Evolutionary conservation across 23 red algal species (phyloP), one percentile per base, ranked within the genome.

Genomic region (Cyanidioschyzon merolae): DNA sequence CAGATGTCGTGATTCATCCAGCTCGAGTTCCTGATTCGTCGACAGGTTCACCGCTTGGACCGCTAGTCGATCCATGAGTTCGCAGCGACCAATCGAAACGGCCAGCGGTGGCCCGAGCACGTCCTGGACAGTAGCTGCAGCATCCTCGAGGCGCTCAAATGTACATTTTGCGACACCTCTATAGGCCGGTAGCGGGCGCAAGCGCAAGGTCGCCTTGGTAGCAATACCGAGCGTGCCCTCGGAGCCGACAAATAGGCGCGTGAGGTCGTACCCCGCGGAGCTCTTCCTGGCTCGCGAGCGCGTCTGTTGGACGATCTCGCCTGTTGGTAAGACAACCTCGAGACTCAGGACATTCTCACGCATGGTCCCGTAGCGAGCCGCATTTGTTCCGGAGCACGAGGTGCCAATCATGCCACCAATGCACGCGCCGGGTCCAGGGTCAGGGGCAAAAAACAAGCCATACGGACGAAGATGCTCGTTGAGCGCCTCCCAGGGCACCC

Each of bases 361-460:
- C 87, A 96, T 96, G 12, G 88, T 90, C 1, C 92, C 92, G 58
- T 96, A 90, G 0, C 85, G 40, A 37, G 90, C 92, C 1, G 92
- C 88, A 41, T 90, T 96, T 26, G 87, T 96, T 12, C 92, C 92
- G 1, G 84, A 88, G 75, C 88, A 90, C 32, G 82, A 89, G 0
- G 92, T 96, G 58, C 85, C 88, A 57, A 87, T 83, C 92, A 96
- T 96, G 39, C 92, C 92, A 16, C 92, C 92, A 82, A 96, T 90
- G 38, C 76, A 83, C 16, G 92, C 92, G 15, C 88, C 92, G 34
- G 92, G 83, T 0, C 85, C 92, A 2, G 92, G 92, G 40, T 96
- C 92, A 29, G 86, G 83, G 37, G 85, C 77, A 15, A 96, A 83
- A 71, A 96, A 96, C 82, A 96, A 77, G 38, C 77, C 74, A 50